Evolutionary conservation across 208 protist species (phyloP).

Genomic region (Leishmania arabica): DNA sequence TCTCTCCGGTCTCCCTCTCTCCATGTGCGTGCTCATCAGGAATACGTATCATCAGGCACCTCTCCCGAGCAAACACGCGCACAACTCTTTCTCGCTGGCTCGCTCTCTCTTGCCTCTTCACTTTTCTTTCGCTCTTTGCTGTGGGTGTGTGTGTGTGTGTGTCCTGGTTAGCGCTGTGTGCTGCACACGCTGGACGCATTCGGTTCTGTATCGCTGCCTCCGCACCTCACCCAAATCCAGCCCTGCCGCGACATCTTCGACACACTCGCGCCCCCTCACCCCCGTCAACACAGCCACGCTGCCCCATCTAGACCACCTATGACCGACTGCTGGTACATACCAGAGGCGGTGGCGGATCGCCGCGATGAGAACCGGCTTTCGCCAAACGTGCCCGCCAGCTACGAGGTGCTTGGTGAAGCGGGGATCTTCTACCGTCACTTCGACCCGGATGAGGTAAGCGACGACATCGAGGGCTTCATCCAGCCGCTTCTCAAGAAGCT

Average conservation of each 20-base stretch:
- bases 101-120: neutral
- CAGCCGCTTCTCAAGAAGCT: slow-evolving; percentile 42
- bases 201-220: neutral
- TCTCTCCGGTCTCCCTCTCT: neutral
- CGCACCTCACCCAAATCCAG: neutral
- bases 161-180: neutral
- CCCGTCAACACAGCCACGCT: neutral
- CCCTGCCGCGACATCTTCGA: neutral
- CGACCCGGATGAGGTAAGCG: slow-evolving; percentile 30
- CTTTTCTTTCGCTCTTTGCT: too few relatives aligned
- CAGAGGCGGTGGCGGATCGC: slow-evolving; percentile 43
- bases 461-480: slow-evolving; percentile 34
- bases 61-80: neutral
- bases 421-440: slow-evolving; percentile 50
- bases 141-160: neutral
- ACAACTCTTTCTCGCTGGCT: neutral
- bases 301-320: slow-evolving; percentile 20
- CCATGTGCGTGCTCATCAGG: neutral
- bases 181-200: too few relatives aligned
- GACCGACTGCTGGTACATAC: slow-evolving; percentile 67
- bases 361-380: slow-evolving; percentile 49
- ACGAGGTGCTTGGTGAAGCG: slow-evolving; percentile 41
- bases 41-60: neutral
- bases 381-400: slow-evolving; percentile 47
- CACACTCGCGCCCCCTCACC: neutral